Evolutionary conservation across 148 eudicot species (phyloP), one percentile per base, ranked within the genome.

Genomic region (Suaeda aralocaspica): DNA sequence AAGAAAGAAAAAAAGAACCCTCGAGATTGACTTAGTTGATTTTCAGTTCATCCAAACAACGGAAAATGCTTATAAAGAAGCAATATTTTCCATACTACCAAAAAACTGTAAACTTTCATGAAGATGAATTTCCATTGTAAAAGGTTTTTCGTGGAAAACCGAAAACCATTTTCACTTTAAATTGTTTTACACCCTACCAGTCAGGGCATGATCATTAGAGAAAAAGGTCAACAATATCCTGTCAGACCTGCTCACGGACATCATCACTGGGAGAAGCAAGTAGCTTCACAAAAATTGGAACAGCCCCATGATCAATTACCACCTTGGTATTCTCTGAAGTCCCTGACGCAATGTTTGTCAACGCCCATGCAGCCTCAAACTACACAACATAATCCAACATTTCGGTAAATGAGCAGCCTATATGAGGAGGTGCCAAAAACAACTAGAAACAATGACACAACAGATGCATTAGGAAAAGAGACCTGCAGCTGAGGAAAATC

Each of bases 351-450:
- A 89, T 87, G 70, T 89, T 89, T 67, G 96, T 89, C 56, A 89
- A 88, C 0, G 96, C 96, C 96, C 96, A 89, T 57, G 92, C 96
- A 73, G 96, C 96, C 71, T 89, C 96, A 81, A 89, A 87, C 92
- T 90, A 77, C n/a, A n/a, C 24, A 57, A 39, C 9, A 33, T 69
- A 29, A 39, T 4, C 7, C 69, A 44, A 25, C 61, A 39, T 52
- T 50, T n/a, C 8, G 48, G 28, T 11, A 50, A 66, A 1, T 59
- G 53, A 64, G 48, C 15, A 30, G 76, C 24, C 64, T n/a, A n/a
- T 25, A 42, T 28, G 34, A n/a, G n/a, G n/a, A n/a, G n/a, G n/a
- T n/a, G 14, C 39, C 36, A 66, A 25, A 52, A n/a, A 44, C 0
- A 16, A 55, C 49, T 33, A 33, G 41, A 36, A n/a, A n/a, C n/a